These are phyloP conservation scores for Kwoniella mangroviensis DNA, from an alignment of 768 basidiomycete genomes.

Conservation along the genomic window DNA sequence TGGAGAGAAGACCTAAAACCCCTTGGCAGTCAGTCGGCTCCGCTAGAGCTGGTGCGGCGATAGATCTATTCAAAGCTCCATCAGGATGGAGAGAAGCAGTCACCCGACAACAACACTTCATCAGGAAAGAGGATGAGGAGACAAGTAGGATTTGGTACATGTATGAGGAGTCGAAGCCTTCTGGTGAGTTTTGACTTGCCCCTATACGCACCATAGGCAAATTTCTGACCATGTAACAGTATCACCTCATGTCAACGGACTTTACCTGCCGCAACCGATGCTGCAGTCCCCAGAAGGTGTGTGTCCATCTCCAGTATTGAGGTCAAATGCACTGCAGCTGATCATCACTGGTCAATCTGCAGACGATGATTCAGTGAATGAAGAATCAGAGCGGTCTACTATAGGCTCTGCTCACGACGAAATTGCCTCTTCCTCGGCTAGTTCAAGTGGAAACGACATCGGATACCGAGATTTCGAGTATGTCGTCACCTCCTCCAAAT, in stretches of 20 bases:
- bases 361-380: conserved; percentile 9
- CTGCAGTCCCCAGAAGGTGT: not conserved
- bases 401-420: not conserved
- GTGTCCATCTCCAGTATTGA: not conserved
- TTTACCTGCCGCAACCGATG: conserved; percentile 46
- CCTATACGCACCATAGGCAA: not conserved
- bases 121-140: conserved; percentile 70
- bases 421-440: conserved; percentile 8
- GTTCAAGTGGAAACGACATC: conserved; percentile 11
- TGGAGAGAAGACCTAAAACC: conserved; percentile 54
- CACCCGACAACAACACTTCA: conserved; percentile 67
- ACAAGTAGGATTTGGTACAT: conserved; percentile 64
- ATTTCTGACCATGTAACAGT: conserved; percentile 11
- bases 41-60: conserved; percentile 63
- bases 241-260: conserved; percentile 28
- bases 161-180: conserved; percentile 26
- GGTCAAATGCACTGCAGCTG: not conserved
- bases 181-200: not conserved
- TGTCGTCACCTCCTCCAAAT: not conserved
- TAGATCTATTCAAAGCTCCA: conserved; percentile 75
- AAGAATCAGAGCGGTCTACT: not conserved
- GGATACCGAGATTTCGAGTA: not conserved
- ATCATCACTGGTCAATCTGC: conserved; percentile 20
- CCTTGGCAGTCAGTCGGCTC: conserved; percentile 72
- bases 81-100: conserved; percentile 64